phyloP scores from a whole-genome alignment of 1,139 yeast genomes.

The Blastobotrys serpentis region DNA sequence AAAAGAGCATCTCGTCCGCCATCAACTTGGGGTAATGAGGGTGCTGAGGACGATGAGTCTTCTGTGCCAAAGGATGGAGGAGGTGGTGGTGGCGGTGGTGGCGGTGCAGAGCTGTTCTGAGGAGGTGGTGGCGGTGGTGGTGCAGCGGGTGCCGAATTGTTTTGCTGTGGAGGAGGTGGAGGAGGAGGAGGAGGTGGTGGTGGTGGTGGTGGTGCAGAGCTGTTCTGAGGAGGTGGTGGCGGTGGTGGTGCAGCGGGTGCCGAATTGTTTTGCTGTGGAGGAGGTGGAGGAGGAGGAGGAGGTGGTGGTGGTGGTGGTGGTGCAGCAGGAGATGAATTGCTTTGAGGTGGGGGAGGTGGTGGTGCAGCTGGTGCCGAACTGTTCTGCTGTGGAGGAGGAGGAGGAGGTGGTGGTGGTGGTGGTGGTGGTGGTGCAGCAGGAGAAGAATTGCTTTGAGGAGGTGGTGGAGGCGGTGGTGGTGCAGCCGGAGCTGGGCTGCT shows the following conservation, averaged over 20 bases:
- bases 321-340: slow-evolving; percentile 19
- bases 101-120: slow-evolving; percentile 22
- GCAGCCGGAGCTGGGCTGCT: slow-evolving; percentile 11
- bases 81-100: slow-evolving; percentile 37
- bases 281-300: slow-evolving; percentile 31
- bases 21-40: slow-evolving; percentile 46
- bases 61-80: slow-evolving; percentile 44
- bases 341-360: too few species aligned
- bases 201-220: slow-evolving; percentile 34
- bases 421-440: slow-evolving; percentile 18
- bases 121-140: slow-evolving; percentile 43
- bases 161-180: slow-evolving; percentile 27
- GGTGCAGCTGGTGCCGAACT: too few species aligned
- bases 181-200: slow-evolving; percentile 35
- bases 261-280: slow-evolving; percentile 36
- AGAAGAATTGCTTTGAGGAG: slow-evolving; percentile 1
- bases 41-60: slow-evolving; percentile 42
- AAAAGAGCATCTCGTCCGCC: slow-evolving; percentile 76
- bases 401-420: too few species aligned
- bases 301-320: slow-evolving; percentile 20
- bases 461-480: slow-evolving; percentile 7
- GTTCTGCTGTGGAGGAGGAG: too few species aligned
- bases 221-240: slow-evolving; percentile 30
- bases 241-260: slow-evolving; percentile 39
- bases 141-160: slow-evolving; percentile 36